These are phyloP conservation scores for Trichoderma pleuroti DNA, from an alignment of 2,329 filamentous ascomycete genomes.

Conservation along the genomic window DNA sequence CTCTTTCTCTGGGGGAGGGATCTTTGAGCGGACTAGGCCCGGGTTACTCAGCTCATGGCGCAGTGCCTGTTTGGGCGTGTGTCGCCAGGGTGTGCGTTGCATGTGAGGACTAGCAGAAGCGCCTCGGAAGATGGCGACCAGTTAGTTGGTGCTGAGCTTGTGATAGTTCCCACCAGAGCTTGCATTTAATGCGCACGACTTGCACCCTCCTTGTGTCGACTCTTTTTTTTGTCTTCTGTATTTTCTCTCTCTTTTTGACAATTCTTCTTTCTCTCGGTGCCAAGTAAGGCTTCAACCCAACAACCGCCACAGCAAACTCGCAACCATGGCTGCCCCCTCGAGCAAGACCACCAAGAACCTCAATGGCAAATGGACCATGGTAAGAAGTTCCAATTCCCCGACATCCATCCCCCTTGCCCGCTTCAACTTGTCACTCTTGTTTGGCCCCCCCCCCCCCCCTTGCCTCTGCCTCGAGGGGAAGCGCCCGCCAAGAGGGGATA, in stretches of 20 bases:
- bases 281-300: not conserved
- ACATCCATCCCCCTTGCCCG: not conserved
- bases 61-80: not conserved
- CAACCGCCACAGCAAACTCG: not conserved
- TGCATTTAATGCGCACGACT: constrained; percentile 9
- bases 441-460: too few relatives aligned
- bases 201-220: not conserved
- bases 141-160: not conserved
- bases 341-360: constrained; percentile 65
- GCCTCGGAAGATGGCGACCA: constrained; percentile 7
- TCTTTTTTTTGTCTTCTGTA: not conserved
- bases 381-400: constrained; percentile 37
- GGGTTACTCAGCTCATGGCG: not conserved
- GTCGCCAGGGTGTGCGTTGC: not conserved
- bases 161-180: constrained; percentile 13
- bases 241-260: not conserved
- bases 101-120: not conserved
- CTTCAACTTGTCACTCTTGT: not conserved
- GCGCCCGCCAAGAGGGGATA: not conserved
- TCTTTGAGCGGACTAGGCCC: not conserved
- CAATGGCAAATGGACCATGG: constrained; percentile 66
- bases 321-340: constrained; percentile 67
- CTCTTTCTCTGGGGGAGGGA: not conserved
- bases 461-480: not conserved
- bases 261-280: not conserved